A percentile compares a stretch with the other conserved stretches of the same genome.
Conservation (phyloP, 345 rosid species). For the Aquilaria malaccensis region DNA sequence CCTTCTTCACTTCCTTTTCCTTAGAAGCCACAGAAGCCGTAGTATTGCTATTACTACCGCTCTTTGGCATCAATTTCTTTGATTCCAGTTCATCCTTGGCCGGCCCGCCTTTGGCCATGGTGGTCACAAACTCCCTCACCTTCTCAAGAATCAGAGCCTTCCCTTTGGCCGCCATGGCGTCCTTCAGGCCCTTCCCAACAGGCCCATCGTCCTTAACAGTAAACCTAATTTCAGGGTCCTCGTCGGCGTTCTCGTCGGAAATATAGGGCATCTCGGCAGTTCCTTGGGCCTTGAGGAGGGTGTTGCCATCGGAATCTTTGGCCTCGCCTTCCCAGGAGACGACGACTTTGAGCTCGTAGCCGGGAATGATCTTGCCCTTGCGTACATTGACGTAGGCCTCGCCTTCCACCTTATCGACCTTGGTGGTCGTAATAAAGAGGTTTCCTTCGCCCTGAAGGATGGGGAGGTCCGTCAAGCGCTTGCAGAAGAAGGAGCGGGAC, state of each 20-base stretch:
- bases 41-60: not conserved
- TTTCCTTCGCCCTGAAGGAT: slow-evolving; percentile 59
- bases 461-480: slow-evolving; percentile 39
- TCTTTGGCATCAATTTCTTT: slow-evolving; percentile 52
- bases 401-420: slow-evolving; percentile 77
- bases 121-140: slow-evolving; percentile 56
- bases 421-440: slow-evolving; percentile 46
- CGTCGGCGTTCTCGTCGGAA: slow-evolving; percentile 85
- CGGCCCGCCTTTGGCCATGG: slow-evolving; percentile 88
- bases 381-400: slow-evolving; percentile 93
- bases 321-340: slow-evolving; percentile 92
- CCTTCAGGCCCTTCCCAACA: slow-evolving; percentile 61
- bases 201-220: slow-evolving; percentile 68
- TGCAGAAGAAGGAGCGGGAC: slow-evolving; percentile 54
- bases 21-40: slow-evolving; percentile 13
- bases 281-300: slow-evolving; percentile 53
- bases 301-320: slow-evolving; percentile 55
- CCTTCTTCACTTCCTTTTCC: slow-evolving; percentile 12
- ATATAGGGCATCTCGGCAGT: slow-evolving; percentile 75
- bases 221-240: slow-evolving; percentile 72
- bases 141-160: slow-evolving; percentile 65
- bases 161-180: slow-evolving; percentile 57
- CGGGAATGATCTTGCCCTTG: slow-evolving; percentile 94
- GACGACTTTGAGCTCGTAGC: slow-evolving; percentile 65
- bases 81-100: slow-evolving; percentile 71